phyloP scores from a whole-genome alignment of 2,329 filamentous ascomycete genomes.

The Fusarium buxicola region DNA sequence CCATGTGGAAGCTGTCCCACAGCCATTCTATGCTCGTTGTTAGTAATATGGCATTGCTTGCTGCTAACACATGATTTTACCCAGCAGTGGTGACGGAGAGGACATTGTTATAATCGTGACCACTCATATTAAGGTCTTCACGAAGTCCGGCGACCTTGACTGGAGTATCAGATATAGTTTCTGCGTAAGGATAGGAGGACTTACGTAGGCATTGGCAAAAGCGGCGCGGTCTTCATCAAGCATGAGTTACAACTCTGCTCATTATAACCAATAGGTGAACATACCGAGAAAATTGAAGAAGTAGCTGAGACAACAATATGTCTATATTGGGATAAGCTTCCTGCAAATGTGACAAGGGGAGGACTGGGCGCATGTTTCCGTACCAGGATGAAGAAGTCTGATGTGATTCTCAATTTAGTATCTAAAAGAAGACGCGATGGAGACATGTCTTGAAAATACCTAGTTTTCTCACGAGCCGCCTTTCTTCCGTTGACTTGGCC shows the following conservation, averaged over 20 bases:
- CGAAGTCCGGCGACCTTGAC: slow-evolving; percentile 55
- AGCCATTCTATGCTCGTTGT: slow-evolving; percentile 44
- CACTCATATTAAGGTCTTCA: slow-evolving; percentile 57
- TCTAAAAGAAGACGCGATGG: accelerated
- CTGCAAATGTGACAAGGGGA: accelerated
- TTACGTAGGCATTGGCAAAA: slow-evolving; percentile 55
- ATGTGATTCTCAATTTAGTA: not conserved
- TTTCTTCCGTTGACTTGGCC: slow-evolving; percentile 42
- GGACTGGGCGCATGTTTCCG: accelerated
- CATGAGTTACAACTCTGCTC: not conserved
- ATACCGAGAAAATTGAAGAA: slow-evolving; percentile 55
- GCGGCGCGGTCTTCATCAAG: slow-evolving; percentile 32
- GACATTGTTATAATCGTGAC: slow-evolving; percentile 51
- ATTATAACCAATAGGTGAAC: not conserved
- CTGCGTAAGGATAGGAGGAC: accelerated
- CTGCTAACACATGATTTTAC: slow-evolving; percentile 24
- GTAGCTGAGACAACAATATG: slow-evolving; percentile 51
- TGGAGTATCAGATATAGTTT: accelerated
- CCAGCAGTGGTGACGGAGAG: slow-evolving; percentile 44
- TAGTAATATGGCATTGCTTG: not conserved
- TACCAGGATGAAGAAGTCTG: slow-evolving; percentile 51
- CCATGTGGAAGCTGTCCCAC: slow-evolving; percentile 69
- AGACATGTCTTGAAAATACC: slow-evolving; percentile 22
- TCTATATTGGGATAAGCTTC: slow-evolving; percentile 23
- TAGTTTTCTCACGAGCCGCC: slow-evolving; percentile 46